Evolutionary conservation across 257 asterid species (phyloP), one percentile per base, ranked within the genome.

Genomic region (Fraxinus quadrangulata): DNA sequence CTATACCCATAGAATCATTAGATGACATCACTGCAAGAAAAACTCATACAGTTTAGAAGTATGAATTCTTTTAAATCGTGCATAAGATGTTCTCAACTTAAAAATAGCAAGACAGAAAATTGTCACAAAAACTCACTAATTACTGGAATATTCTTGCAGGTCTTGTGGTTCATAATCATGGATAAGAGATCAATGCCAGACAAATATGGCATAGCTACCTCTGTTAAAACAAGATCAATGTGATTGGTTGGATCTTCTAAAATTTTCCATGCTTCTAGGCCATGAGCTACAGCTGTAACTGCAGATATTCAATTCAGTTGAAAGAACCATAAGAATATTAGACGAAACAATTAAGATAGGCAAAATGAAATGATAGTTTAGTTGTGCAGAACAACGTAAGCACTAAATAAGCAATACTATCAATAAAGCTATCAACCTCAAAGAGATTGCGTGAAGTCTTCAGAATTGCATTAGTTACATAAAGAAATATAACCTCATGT

Each of bases 21-120:
- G 96, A 87, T 73, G 99, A 95, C 99, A 91, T 95, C 99, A 95
- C 99, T 93, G 96, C 92, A 90, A 66, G 73, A 13, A 78, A 81
- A 80, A 74, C 72, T 28, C 90, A 81, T 78, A 73, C 71, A 42
- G 75, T 73, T 39, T 79, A 75, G 80, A 40, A 51, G 49, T 71
- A 83, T 74, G 71, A 72, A 72, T 75, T 24, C 71, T 28, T 63
- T 31, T 26, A 82, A 63, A 26, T 73, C 65, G 39, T 33, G 37
- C 24, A 31, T 54, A 37, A 40, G 19, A 56, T 61, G 23, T 59
- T 59, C 67, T 59, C 21, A 31, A 59, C 28, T 21, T n/a, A 34
- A 13, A 42, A 45, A 24, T 26, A 21, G 82, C 40, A 28, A 73
- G 28, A 72, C 67, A 67, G 70, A 80, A 49, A 73, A 74, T 76